Conservation (phyloP, 768 basidiomycete genomes). For the Epithele typhae region DNA sequence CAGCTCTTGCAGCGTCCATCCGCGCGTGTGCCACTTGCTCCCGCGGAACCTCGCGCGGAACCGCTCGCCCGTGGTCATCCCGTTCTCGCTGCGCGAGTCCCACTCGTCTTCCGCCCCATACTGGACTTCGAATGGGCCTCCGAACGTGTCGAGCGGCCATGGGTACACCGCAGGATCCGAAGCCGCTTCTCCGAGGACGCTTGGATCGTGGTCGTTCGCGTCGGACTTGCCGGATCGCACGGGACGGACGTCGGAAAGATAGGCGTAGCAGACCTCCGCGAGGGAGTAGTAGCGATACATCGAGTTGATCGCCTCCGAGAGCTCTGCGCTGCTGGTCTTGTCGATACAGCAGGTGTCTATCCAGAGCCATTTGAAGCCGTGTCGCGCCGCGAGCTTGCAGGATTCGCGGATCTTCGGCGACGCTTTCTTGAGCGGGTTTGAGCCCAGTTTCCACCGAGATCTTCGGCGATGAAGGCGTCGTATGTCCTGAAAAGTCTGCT, state of each 20-base stretch:
- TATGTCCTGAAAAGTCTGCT: constrained; percentile 3
- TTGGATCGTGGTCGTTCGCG: no score
- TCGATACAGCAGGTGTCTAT: constrained; percentile 18
- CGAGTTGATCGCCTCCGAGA: constrained; percentile 9
- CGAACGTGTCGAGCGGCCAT: no score
- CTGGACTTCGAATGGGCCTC: no score
- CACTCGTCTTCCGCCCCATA: no score
- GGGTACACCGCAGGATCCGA: no score
- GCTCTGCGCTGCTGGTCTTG: constrained; percentile 7
- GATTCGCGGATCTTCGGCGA: neutral
- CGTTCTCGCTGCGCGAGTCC: no score
- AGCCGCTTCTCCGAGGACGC: no score
- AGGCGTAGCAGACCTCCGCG: constrained; percentile 1
- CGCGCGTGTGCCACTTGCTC: neutral
- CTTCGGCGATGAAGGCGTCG: neutral
- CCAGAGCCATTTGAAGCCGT: constrained; percentile 3
- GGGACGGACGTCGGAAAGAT: constrained; percentile 3
- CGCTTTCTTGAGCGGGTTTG: neutral
- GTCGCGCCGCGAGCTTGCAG: neutral
- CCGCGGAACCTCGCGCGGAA: neutral
- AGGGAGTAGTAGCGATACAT: constrained; percentile 3
- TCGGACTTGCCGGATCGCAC: neutral
- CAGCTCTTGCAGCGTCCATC: neutral
- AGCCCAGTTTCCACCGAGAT: neutral
- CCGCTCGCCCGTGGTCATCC: no score